Percentiles rank a stretch among this genome's conserved stretches.
Evolutionary conservation across 169 alveolate genomes (phyloP).

Genomic region (Plasmodium malariae): DNA sequence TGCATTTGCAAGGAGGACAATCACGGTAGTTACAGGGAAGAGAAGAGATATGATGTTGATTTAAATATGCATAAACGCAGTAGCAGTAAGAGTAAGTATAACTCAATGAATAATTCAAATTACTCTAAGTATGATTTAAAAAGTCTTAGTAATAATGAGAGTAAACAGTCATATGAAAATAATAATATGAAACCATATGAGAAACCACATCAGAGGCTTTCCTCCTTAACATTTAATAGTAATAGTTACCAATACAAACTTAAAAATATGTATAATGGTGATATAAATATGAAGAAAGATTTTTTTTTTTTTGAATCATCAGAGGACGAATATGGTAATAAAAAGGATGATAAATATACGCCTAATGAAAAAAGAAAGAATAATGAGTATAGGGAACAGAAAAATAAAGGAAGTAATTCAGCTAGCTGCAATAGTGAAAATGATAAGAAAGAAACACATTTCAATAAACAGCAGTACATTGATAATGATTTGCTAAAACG

Average conservation of each 20-base stretch:
- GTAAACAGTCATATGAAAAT: not conserved
- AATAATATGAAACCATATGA: too few species aligned
- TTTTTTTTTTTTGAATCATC: not conserved
- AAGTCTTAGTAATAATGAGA: not conserved
- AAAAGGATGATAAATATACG: not conserved
- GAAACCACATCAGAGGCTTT: too few species aligned
- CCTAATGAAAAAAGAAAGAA: not conserved
- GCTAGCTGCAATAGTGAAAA: not conserved
- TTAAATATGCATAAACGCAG: too few species aligned
- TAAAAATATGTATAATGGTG: not conserved
- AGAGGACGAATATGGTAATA: not conserved
- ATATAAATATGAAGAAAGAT: not conserved
- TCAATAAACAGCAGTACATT: not conserved
- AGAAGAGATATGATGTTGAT: too few species aligned
- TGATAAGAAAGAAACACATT: not conserved
- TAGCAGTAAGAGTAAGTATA: too few species aligned
- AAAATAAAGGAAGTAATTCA: too few species aligned
- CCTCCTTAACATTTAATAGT: not conserved
- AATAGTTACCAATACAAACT: not conserved
- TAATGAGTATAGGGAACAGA: not conserved
- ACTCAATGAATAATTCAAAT: too few species aligned
- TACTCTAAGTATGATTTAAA: not conserved
- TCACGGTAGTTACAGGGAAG: too few species aligned
- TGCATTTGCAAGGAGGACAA: too few species aligned
- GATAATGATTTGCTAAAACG: not conserved